Conservation (phyloP, 164 flowering plant genomes). For the Macadamia integrifolia region DNA sequence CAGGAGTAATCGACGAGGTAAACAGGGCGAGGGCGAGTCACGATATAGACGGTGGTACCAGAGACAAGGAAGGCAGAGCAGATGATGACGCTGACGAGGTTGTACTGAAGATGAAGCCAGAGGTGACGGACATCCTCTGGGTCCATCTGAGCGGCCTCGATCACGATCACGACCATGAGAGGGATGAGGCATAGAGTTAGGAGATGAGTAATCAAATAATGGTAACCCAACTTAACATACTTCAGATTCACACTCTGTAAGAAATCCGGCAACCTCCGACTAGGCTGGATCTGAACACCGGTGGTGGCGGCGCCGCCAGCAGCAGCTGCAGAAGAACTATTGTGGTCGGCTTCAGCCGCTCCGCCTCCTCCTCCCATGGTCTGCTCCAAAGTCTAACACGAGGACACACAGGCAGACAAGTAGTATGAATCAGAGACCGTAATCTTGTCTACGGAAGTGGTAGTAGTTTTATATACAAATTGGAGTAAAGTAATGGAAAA, state of each 20-base stretch:
- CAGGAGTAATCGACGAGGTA: neutral
- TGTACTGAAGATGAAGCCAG: constrained; percentile 2
- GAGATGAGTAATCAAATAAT: neutral
- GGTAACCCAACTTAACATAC: neutral
- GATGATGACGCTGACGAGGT: neutral
- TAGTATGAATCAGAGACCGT: too few species aligned
- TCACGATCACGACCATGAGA: neutral
- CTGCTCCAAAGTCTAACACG: too few species aligned
- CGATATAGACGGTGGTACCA: neutral
- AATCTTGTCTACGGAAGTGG: too few species aligned
- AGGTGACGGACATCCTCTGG: neutral
- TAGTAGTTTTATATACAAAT: too few species aligned
- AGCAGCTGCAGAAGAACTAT: neutral
- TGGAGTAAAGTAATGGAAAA: too few species aligned
- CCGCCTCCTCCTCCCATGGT: neutral
- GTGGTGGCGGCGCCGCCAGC: neutral
- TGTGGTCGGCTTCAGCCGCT: neutral
- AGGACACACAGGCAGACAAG: too few species aligned
- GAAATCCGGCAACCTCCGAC: neutral
- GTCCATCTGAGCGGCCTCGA: neutral
- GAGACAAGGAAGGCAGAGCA: neutral
- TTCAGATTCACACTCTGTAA: neutral
- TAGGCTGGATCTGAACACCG: neutral
- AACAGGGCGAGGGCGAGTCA: neutral
- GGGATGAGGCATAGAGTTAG: neutral